Base-by-base conservation (phyloP, 345 rosid species). In the Fremontodendron californicum region DNA sequence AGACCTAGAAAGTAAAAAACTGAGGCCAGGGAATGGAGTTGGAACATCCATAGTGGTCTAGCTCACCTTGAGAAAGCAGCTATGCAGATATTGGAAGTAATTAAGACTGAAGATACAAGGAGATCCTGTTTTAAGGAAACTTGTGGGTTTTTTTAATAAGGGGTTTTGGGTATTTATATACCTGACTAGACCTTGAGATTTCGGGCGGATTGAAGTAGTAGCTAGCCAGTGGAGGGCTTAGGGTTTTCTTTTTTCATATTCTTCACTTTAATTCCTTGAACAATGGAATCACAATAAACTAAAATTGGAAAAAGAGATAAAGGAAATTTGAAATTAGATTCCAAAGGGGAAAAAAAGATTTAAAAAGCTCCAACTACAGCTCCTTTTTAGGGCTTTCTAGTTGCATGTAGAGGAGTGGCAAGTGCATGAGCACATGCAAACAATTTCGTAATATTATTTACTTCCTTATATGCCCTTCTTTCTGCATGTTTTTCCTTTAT, bases 171-270 rank as follows among this genome's bases (percentile, higher is more conserved):
- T 64, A 73, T 73, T 82, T 86, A 75, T 83, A 86, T 86, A 86
- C 66, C 40, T 27, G 79, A n/a, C 12, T 11, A 37, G 52, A 60
- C 81, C 84, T 80, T 81, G 84, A 76, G 79, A 81, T 73, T 73
- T 57, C 52, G 86, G 70, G 71, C 55, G 49, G 80, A 79, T 75
- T 81, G 81, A 78, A 65, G 81, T 43, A 61, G 80, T 64, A 64
- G 74, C 73, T 37, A 49, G 73, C 27, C 58, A 64, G 48, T 60
- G 75, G 71, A 31, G 49, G 46, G 79, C 62, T 67, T 77, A 63
- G 77, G 60, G 73, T 78, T 80, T 84, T 82, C 81, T 84, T 84
- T 84, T 84, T 80, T 78, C 79, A 46, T 82, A 73, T 74, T 77
- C 79, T 77, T 71, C 80, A 78, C 84, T 84, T 82, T 81, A 79